These are phyloP conservation scores for Kluyveromyces aestuarii DNA, from an alignment of 805 yeast genomes.

Conservation along the genomic window DNA sequence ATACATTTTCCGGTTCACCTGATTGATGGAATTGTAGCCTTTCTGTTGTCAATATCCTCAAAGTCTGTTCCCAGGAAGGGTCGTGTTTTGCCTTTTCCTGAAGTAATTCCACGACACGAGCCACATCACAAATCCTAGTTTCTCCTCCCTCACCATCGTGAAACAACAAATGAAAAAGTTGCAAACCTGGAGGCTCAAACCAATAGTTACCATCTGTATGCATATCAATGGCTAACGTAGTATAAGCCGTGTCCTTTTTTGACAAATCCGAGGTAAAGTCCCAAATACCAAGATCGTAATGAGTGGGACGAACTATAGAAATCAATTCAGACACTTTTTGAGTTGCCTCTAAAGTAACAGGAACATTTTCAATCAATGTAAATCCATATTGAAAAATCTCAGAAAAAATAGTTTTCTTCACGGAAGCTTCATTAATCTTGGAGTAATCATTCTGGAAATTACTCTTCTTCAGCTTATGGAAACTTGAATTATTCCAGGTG, in stretches of 20 bases:
- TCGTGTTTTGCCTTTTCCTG: constrained; percentile 39
- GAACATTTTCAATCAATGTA: constrained; percentile 51
- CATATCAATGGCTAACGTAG: constrained; percentile 51
- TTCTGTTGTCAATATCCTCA: constrained; percentile 37
- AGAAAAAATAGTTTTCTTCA: neutral
- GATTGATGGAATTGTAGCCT: constrained; percentile 67
- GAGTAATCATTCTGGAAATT: neutral
- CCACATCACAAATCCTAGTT: constrained; percentile 59
- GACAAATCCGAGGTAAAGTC: constrained; percentile 63
- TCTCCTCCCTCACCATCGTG: constrained; percentile 65
- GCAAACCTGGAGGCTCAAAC: constrained; percentile 65
- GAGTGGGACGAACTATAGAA: constrained; percentile 56
- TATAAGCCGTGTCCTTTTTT: constrained; percentile 64
- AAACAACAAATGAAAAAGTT: constrained; percentile 52
- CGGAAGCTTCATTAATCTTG: neutral
- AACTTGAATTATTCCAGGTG: constrained; percentile 5
- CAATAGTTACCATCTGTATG: constrained; percentile 74
- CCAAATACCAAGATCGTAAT: constrained; percentile 69
- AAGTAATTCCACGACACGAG: constrained; percentile 46
- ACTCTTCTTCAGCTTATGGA: constrained; percentile 1
- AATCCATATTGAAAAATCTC: constrained; percentile 38
- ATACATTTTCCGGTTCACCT: constrained; percentile 59
- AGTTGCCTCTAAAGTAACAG: constrained; percentile 51
- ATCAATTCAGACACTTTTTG: constrained; percentile 47
- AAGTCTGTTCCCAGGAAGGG: constrained; percentile 15